These are phyloP conservation scores for Syzygium oleosum DNA, from an alignment of 345 rosid species.

Conservation along the genomic window DNA sequence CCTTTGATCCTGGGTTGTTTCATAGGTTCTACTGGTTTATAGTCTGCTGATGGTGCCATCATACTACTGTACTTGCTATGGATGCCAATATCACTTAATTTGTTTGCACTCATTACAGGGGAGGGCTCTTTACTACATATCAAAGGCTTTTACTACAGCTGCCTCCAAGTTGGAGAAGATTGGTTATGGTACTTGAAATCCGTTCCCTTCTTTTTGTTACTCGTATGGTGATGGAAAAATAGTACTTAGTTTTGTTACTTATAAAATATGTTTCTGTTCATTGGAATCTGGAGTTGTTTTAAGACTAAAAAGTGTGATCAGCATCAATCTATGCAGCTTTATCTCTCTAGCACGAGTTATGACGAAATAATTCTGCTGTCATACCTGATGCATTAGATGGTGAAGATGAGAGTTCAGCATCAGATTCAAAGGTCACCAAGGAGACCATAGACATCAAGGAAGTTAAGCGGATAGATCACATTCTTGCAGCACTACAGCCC, in stretches of 20 bases:
- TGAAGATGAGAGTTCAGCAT: slow-evolving; percentile 50
- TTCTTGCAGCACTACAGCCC: slow-evolving; percentile 71
- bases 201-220: not conserved
- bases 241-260: not conserved
- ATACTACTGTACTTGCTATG: not conserved
- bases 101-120: slow-evolving; percentile 27
- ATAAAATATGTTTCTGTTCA: not conserved
- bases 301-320: not conserved
- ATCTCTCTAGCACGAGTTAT: not conserved
- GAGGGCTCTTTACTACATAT: slow-evolving; percentile 62
- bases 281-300: not conserved
- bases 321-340: not conserved
- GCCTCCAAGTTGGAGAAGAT: slow-evolving; percentile 92
- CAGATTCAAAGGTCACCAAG: slow-evolving; percentile 48
- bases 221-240: not conserved
- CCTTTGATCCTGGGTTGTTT: not conserved
- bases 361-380: not conserved
- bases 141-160: slow-evolving; percentile 78
- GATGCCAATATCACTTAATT: not conserved
- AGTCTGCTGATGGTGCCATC: not conserved
- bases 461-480: slow-evolving; percentile 75
- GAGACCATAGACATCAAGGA: slow-evolving; percentile 79
- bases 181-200: slow-evolving; percentile 57
- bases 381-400: slow-evolving; percentile 44
- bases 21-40: not conserved